Evolutionary conservation across 805 yeast genomes (phyloP), one percentile per base, ranked within the genome.

Genomic region (Naumovozyma baii): DNA sequence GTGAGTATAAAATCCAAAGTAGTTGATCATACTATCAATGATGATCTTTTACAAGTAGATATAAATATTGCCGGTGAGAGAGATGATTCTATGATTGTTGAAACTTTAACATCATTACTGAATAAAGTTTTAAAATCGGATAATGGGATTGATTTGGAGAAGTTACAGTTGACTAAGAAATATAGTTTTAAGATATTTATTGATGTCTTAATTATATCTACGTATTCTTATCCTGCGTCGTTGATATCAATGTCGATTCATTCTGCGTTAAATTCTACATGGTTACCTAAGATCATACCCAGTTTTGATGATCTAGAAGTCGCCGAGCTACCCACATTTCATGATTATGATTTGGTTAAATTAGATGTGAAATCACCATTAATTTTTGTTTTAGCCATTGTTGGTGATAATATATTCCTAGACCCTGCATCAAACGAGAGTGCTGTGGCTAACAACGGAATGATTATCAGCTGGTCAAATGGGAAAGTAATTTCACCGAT

Each of bases 401-500:
- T 85, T 0, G 95, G 90, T 1, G 54, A 66, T 12, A 76, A 77
- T 40, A 66, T 72, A 38, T 71, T 80, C 8, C 67, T 88, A 18
- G 98, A 90, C 55, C 97, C 98, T 0, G 79, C 94, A 1, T 65
- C 74, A n/a, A 83, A 80, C 43, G 98, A 90, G 59, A 88, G 84
- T 56, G 83, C 78, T 44, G 95, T 88, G 2, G 70, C 87, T 43
- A 95, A 90, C 47, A 80, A 83, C 43, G 95, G 95, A 1, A 47
- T 90, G 16, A 66, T 87, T 35, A 57, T 84, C 3, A 79, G 88
- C 26, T 90, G 81, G 76, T 73, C 74, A 22, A 64, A 78, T 41
- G 78, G 77, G n/a, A 67, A 69, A 41, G 74, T 84, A 1, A 73
- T 78, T 9, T 72, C 94, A 0, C 95, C 96, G 1, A 66, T 87